Base-by-base conservation (phyloP, 108 stramenopile genomes). In the Pinguiococcus pyrenoidosus region DNA sequence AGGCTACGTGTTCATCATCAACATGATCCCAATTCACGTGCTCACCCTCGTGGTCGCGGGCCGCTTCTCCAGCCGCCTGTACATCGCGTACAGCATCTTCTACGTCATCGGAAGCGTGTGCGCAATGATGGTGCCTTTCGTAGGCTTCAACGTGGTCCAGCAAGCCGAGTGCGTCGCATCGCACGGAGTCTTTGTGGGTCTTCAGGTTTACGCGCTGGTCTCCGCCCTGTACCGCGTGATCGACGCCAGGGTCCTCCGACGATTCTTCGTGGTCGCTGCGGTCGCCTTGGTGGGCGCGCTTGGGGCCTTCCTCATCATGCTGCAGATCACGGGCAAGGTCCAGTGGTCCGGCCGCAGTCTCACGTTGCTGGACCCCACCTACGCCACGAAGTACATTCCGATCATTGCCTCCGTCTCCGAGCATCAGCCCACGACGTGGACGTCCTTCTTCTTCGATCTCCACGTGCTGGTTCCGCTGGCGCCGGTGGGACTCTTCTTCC, bases 1-100 rank as follows among this genome's bases (percentile, higher is more conserved):
- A 28, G 90, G 96, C 2, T 97, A 91, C 73, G 78, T 92, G 45
- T 97, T 94, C 80, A 90, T 97, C 17, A 53, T 94, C 53, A 97
- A 97, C 74, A 68, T 94, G 69, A 75, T 97, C 46, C 89, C 89
- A 21, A 78, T 86, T 18, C 86, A 92, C 64, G 87, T 84, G 3
- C 80, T 83, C 1, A 39, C 68, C 1, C 59, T 97, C 64, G 77
- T 91, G 6, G 46, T 81, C 36, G 44, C 68, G 44, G 90, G 90
- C 32, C 54, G 90, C 29, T 97, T 83, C 69, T 70, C 77, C 32
- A 44, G 53, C 37, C 81, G 85, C 40, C 67, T 92, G 10, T 87
- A 89, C 58, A 56, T 77, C 34, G 68, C 88, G 17, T 97, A 97
- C 75, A 68, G 80, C 4, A 55, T 85, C 24, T 97, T 94, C 71